phyloP scores from a whole-genome alignment of 352 stramenopile species.

The Globisporangium lucens region DNA sequence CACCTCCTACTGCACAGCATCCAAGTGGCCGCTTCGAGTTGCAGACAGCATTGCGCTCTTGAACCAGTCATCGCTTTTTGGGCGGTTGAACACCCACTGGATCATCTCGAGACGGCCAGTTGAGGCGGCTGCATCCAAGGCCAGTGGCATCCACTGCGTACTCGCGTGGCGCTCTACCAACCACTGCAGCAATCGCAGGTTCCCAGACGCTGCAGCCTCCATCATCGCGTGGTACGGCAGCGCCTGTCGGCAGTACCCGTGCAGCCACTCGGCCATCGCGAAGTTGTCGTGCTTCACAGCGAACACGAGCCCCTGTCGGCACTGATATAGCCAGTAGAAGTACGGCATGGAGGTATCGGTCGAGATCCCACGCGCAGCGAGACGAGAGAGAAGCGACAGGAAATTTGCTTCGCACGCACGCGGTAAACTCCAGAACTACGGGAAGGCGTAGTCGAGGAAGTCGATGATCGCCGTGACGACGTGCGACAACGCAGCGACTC shows the following conservation, averaged over 20 bases:
- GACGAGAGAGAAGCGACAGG: background rate
- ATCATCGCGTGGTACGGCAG: background rate
- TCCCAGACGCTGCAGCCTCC: background rate
- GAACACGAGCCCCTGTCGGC: background rate
- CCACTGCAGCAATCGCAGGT: background rate
- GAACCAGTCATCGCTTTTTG: background rate
- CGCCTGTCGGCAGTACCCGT: background rate
- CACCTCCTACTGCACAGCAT: too few species aligned
- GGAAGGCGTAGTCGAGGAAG: background rate
- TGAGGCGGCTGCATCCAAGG: background rate
- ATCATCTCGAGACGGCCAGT: background rate
- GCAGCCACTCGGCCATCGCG: background rate
- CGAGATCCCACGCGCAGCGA: background rate
- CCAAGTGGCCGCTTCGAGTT: background rate
- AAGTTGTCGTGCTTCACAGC: conserved; percentile 2
- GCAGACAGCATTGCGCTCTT: background rate
- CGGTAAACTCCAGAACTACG: background rate
- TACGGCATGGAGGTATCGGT: background rate
- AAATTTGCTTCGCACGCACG: background rate
- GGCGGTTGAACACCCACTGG: background rate
- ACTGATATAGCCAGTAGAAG: background rate
- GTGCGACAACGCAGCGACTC: background rate
- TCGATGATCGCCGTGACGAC: background rate
- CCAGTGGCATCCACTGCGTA: background rate
- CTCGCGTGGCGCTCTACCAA: background rate